Evolutionary conservation across 306 rosid species (phyloP).

Genomic region (Cucumis sativus): Cucumber_9930_V3 NC_026657.2:17677001-17677500

Average conservation of each 20-base stretch:
- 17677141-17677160: conserved; percentile 33
- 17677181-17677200: conserved; percentile 87
- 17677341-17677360: not conserved
- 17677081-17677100: not conserved
- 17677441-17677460: not conserved
- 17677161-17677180: conserved; percentile 95
- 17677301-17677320: not conserved
- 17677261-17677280: not conserved
- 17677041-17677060: conserved; percentile 13
- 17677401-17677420: conserved; percentile 98
- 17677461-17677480: not conserved
- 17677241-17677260: not conserved
- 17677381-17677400: conserved; percentile 92
- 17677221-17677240: not conserved
- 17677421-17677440: conserved; percentile 78
- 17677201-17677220: conserved; percentile 17
- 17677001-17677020: conserved; percentile 95
- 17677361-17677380: conserved; percentile 68
- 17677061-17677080: not conserved
- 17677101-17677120: conserved; percentile 2
- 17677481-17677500: not conserved
- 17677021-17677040: conserved; percentile 83
- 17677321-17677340: not conserved
- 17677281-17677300: not conserved
- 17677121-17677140: not conserved